Evolutionary conservation across 306 rosid species (phyloP), one percentile per base, ranked within the genome.

Genomic region (Lathyrus tuberosus): DNA sequence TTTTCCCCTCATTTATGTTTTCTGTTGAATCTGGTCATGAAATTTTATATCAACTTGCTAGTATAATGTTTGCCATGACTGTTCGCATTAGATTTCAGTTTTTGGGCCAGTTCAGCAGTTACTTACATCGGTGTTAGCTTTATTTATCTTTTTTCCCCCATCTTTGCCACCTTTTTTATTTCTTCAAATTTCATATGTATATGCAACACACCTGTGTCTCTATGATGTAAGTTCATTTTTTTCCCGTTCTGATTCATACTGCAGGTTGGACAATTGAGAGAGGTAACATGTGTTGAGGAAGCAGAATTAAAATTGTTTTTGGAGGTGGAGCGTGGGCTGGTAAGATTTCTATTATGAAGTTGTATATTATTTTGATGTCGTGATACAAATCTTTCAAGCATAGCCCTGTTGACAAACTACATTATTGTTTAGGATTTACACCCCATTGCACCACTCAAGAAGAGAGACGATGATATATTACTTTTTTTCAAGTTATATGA

Each of bases 351-450:
- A 49, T 49, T 49, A 49, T 49, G 26, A 49, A 49, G 12, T 49
- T 49, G 56, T 49, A 49, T 49, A 17, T 10, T 3, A 49, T 49
- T 49, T 49, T 1, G 12, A 49, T 49, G 10, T 5, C 12, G 5
- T 49, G 0, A 49, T 15, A 49, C 56, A 49, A 33, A 33, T 49
- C 24, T 8, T 49, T 16, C 56, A 8, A 49, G 12, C 56, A 8
- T 17, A 16, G 24, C 17, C 12, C 10, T 17, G 2, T 17, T 16
- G 56, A 49, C 26, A 8, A 49, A 49, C 56, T 49, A 8, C 26
- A 49, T 49, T 49, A 49, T 49, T 49, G 4, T 49, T 49, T 49
- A 49, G 56, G 26, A 49, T 49, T 17, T 49, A 49, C 26, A 22
- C 26, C 56, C 26, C 12, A 49, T 49, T 16, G 11, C 26, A 49